Conservation (phyloP, 2,329 filamentous ascomycete species). For the Aspergillus sergii region DNA sequence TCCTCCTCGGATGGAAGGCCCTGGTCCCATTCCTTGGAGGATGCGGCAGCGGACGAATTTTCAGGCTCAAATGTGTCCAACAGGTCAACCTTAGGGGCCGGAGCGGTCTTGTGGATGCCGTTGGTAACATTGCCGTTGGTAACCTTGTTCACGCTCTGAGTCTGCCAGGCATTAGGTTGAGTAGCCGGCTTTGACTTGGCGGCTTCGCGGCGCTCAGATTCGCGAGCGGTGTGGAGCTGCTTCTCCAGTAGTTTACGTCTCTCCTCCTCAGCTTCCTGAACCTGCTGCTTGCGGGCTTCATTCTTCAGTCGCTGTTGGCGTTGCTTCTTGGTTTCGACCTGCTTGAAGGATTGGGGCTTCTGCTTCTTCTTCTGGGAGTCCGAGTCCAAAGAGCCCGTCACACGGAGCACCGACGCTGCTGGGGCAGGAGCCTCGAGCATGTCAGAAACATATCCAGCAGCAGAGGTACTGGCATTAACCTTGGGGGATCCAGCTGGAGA, state of each 20-base stretch:
- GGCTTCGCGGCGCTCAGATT: constrained; percentile 80
- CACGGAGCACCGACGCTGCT: constrained; percentile 73
- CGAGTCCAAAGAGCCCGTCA: constrained; percentile 65
- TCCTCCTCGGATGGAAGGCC: constrained; percentile 63
- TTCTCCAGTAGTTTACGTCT: constrained; percentile 77
- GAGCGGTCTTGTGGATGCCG: constrained; percentile 24
- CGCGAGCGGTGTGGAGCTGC: constrained; percentile 78
- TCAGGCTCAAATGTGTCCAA: constrained; percentile 48
- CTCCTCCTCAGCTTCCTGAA: constrained; percentile 76
- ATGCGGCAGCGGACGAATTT: constrained; percentile 14
- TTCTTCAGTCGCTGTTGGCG: constrained; percentile 89
- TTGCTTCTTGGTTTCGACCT: constrained; percentile 88
- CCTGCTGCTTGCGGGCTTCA: constrained; percentile 73
- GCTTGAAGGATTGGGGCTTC: constrained; percentile 62
- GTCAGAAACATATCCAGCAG: constrained; percentile 74
- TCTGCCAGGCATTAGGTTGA: constrained; percentile 56
- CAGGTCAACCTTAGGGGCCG: constrained; percentile 30
- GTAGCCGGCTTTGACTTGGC: constrained; percentile 49
- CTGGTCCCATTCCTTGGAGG: constrained; percentile 45
- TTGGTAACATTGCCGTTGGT: constrained; percentile 25
- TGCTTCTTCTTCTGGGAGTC: constrained; percentile 59
- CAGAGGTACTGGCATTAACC: constrained; percentile 42
- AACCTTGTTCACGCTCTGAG: constrained; percentile 36
- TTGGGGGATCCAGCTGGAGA: constrained; percentile 71
- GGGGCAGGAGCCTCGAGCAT: constrained; percentile 78